Base-by-base conservation (phyloP, 768 basidiomycete species). In the Imleria badia region DNA sequence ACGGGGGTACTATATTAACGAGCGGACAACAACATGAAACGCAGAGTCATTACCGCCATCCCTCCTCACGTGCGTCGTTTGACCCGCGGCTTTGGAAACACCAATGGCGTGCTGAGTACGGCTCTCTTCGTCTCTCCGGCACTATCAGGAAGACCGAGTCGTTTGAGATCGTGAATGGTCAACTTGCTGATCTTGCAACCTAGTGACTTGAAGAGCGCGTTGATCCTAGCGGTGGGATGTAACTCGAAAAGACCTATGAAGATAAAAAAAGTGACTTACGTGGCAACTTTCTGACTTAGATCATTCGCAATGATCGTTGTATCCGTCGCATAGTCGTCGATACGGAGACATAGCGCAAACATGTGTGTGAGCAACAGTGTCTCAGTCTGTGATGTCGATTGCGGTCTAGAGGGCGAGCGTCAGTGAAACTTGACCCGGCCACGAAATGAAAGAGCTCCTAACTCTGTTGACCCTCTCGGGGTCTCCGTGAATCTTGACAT, bases 401-500 rank as follows among this genome's bases (percentile, higher is more conserved):
- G 76, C 1, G 72, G 71, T 62, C 69, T 84, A 70, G 45, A 54
- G 0, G 11, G 17, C 23, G 45, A 30, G 10, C 14, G n/a, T 58
- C 47, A 52, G 45, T n/a, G 45, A 42, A 20, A 13, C 2, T 8
- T 31, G 23, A 12, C 13, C 6, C 1, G n/a, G 0, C 23, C 20
- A 26, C 1, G 6, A 33, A 15, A 26, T 11, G 35, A 34, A 15
- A 33, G 43, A 40, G 51, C 26, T 39, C 20, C 82, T 41, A 57
- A 91, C 89, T 78, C 78, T 17, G 81, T 81, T 5, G 85, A 84
- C 9, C 82, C 87, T 61, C 89, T 76, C 4, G 84, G 71, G 0
- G 74, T 79, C 72, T 97, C 93, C 0, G 94, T 86, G 72, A 96
- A 98, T 49, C 91, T 77, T 5, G 84, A 76, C 23, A 94, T 62